Evolutionary conservation across 2,329 filamentous ascomycete species (phyloP).

Genomic region (Madurella mycetomatis): DNA sequence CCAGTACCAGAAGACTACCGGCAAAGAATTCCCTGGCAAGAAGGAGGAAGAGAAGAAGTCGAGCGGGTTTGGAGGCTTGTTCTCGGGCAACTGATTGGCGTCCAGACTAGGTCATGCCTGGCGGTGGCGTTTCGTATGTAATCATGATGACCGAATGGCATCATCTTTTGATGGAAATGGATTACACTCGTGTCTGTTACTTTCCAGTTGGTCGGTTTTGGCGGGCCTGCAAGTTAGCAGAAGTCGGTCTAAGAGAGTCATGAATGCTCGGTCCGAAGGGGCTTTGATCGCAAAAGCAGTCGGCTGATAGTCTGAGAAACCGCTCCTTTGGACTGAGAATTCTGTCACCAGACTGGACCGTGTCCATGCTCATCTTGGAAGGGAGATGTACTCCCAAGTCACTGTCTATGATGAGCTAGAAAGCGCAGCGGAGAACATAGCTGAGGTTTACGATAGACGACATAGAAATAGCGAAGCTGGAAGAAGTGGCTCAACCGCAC

Average conservation of each 20-base stretch:
- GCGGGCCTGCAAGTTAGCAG: no score
- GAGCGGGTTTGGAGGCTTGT: conserved; percentile 2
- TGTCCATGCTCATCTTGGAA: no score
- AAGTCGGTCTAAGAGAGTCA: no score
- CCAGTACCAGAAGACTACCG: conserved; percentile 65
- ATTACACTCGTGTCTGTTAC: not conserved
- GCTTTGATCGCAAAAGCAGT: no score
- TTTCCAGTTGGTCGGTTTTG: no score
- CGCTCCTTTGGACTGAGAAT: no score
- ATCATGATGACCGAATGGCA: not conserved
- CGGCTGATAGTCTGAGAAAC: no score
- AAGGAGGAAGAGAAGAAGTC: conserved; percentile 8
- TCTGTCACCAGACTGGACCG: no score
- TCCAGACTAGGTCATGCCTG: not conserved
- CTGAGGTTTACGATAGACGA: not conserved
- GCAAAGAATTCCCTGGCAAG: conserved; percentile 63
- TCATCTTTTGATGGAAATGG: not conserved
- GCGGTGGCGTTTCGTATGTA: not conserved
- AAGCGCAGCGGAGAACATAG: conserved; percentile 9
- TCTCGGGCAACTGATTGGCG: not conserved
- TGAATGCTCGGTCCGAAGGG: no score
- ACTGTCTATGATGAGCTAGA: not conserved
- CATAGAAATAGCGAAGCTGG: not conserved
- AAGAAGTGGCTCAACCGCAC: no score
- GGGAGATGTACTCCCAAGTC: not conserved